phyloP scores from a whole-genome alignment of 2,329 filamentous ascomycete species.

The Penicillium thymicola region DNA sequence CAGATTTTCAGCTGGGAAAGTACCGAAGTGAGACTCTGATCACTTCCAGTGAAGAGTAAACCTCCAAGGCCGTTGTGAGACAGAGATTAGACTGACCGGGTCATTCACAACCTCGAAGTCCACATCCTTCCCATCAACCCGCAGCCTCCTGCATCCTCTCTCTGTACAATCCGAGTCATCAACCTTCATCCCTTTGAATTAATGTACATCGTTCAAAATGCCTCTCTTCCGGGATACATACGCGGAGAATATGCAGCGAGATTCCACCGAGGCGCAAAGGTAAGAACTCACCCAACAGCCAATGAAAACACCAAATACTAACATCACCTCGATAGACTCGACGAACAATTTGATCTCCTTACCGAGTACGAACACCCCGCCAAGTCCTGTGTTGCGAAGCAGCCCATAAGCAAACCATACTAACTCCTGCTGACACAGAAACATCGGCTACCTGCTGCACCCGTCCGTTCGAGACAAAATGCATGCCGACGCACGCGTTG shows the following conservation, averaged over 20 bases:
- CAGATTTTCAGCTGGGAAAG: not conserved
- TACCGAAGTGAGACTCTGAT: not conserved
- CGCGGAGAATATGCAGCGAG: constrained; percentile 7
- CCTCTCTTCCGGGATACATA: not conserved
- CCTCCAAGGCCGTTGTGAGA: not conserved
- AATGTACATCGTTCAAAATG: not conserved
- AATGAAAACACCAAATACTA: not conserved
- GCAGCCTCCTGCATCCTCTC: not conserved
- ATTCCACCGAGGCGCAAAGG: constrained; percentile 7
- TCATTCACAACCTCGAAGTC: not conserved
- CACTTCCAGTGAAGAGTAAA: not conserved
- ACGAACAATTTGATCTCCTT: constrained; percentile 2
- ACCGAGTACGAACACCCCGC: not conserved
- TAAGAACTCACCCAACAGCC: not conserved
- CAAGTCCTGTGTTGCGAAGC: not conserved
- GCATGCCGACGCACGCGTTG: constrained; percentile 10
- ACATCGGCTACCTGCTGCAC: constrained; percentile 13
- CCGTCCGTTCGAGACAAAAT: constrained; percentile 5
- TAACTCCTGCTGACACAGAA: not conserved
- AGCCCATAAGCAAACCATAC: not conserved
- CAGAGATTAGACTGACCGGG: not conserved
- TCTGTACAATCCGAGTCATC: not conserved
- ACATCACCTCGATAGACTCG: not conserved
- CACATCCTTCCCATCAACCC: not conserved
- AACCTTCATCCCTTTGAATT: not conserved